phyloP scores from a whole-genome alignment of 345 rosid genomes.

The Linum tenue region DNA sequence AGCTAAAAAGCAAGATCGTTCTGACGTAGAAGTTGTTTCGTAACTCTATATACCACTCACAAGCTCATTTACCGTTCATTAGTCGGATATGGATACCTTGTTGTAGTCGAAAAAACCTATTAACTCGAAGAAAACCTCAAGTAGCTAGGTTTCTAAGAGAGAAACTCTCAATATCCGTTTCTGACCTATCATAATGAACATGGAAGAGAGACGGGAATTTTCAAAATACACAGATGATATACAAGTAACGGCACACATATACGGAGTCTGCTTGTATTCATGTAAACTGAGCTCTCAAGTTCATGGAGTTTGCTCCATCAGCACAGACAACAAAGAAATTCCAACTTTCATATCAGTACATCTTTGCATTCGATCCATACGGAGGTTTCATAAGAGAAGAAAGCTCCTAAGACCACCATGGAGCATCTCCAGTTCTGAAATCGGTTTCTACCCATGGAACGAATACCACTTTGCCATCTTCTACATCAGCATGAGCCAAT shows the following conservation, averaged over 20 bases:
- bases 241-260: background rate
- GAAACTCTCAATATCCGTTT: no score
- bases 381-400: background rate
- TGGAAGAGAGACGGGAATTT: background rate
- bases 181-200: no score
- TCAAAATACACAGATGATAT: background rate
- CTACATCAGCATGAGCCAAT: slow-evolving; percentile 70
- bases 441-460: slow-evolving; percentile 92
- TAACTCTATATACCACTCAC: no score
- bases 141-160: no score
- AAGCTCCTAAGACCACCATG: slow-evolving; percentile 70
- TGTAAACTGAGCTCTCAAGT: background rate
- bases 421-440: slow-evolving; percentile 92
- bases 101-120: no score
- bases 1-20: no score
- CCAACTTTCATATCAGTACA: background rate
- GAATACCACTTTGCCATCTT: slow-evolving; percentile 76
- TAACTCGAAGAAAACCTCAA: no score
- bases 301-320: background rate
- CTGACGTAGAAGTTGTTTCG: no score
- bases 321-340: background rate
- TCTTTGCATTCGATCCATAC: background rate
- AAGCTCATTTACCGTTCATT: no score
- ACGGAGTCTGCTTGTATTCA: background rate
- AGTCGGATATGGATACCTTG: no score